These are phyloP conservation scores for Zychaea mexicana DNA, from an alignment of 371 early-diverging fungal genomes.

Conservation along the genomic window DNA sequence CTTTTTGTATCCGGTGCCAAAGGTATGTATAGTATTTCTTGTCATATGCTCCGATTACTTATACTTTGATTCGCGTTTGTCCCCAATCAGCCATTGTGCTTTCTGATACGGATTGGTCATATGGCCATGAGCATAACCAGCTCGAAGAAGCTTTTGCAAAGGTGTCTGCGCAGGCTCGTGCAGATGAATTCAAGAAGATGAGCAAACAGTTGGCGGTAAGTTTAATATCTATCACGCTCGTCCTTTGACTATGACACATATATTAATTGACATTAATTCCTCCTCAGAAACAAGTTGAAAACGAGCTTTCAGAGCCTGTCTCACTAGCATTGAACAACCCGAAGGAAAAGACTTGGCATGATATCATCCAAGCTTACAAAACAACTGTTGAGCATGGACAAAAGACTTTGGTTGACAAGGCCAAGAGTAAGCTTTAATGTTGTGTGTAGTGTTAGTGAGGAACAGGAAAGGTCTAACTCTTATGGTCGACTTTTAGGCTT, in stretches of 20 bases:
- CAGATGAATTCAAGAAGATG: constrained; percentile 83
- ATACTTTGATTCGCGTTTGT: background rate
- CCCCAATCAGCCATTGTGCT: constrained; percentile 47
- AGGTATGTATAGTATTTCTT: constrained; percentile 16
- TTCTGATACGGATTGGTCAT: constrained; percentile 80
- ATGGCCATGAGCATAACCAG: constrained; percentile 62
- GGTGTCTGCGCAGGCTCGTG: constrained; percentile 65
- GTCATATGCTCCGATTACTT: background rate
- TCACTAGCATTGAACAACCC: constrained; percentile 72
- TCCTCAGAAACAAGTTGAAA: constrained; percentile 57
- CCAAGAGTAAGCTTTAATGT: constrained; percentile 39
- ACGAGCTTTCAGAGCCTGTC: constrained; percentile 71
- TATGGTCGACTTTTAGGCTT: constrained; percentile 66
- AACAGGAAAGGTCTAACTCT: background rate
- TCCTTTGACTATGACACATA: background rate
- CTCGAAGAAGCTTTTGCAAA: constrained; percentile 71
- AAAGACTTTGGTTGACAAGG: constrained; percentile 32
- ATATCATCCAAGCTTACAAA: constrained; percentile 61
- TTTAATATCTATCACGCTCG: background rate
- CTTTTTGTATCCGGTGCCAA: constrained; percentile 43
- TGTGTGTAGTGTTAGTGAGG: too few relatives aligned
- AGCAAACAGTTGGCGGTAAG: constrained; percentile 59
- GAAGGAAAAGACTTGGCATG: constrained; percentile 72
- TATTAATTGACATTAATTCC: constrained; percentile 1
- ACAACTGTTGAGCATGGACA: constrained; percentile 54